Conservation (phyloP, 306 rosid species). For the Lathyrus tuberosus region DNA sequence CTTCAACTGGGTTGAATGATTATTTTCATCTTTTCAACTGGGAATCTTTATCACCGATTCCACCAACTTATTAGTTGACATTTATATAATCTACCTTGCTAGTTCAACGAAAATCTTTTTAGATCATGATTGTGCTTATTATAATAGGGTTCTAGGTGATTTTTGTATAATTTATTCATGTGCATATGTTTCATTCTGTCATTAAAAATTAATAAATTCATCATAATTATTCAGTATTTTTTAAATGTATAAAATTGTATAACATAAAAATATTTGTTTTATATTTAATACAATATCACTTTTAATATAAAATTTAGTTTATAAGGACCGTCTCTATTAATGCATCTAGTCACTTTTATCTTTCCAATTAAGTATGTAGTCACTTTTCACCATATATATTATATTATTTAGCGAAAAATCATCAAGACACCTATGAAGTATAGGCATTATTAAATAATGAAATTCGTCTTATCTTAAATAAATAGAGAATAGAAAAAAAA, state of each 20-base stretch:
- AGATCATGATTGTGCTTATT: conserved; percentile 3
- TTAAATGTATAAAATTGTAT: not conserved
- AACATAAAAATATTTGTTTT: too few relatives aligned
- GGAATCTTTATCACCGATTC: not conserved
- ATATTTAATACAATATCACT: too few relatives aligned
- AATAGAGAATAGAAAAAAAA: too few relatives aligned
- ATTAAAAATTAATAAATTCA: not conserved
- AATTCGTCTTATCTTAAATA: too few relatives aligned
- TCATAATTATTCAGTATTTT: not conserved
- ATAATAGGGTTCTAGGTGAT: not conserved
- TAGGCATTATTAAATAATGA: too few relatives aligned
- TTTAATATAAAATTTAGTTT: too few relatives aligned
- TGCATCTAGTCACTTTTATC: not conserved
- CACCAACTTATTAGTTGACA: conserved; percentile 29
- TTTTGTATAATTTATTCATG: not conserved
- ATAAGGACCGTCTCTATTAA: not conserved
- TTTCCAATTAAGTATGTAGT: too few relatives aligned
- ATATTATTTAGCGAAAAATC: too few relatives aligned
- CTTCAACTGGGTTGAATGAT: not conserved
- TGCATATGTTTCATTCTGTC: not conserved
- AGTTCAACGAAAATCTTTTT: conserved; percentile 2
- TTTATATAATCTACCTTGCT: conserved; percentile 22
- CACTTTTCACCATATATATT: too few relatives aligned
- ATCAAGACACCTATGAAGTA: too few relatives aligned
- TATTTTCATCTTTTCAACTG: not conserved